phyloP scores from a whole-genome alignment of 2,329 filamentous ascomycete genomes.

The Aciculosporium take region DNA sequence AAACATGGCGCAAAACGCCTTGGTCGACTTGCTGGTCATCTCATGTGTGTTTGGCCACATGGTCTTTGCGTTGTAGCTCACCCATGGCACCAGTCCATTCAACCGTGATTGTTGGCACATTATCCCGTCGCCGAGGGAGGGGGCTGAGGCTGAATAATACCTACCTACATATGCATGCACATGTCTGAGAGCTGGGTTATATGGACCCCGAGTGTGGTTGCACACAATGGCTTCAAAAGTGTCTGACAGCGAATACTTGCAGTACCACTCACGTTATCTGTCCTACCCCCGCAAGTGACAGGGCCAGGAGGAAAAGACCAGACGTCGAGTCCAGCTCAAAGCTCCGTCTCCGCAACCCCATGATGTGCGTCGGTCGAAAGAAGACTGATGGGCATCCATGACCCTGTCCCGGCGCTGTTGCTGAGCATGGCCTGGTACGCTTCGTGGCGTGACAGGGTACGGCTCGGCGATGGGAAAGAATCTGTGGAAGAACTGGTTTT shows the following conservation, averaged over 20 bases:
- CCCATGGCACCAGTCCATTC: not conserved
- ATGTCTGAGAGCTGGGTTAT: not conserved
- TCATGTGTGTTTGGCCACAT: not conserved
- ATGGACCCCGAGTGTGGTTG: no score
- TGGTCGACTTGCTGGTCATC: no score
- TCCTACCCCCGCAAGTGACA: no score
- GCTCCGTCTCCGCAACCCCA: constrained; percentile 17
- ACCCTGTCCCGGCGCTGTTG: constrained; percentile 12
- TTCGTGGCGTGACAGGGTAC: constrained; percentile 15
- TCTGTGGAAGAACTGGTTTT: not conserved
- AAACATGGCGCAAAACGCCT: no score
- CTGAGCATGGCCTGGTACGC: constrained; percentile 21
- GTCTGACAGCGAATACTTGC: no score
- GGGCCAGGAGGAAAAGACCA: no score
- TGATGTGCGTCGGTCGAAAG: constrained; percentile 23
- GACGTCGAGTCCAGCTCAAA: constrained; percentile 10
- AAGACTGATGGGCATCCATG: constrained; percentile 19
- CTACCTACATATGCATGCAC: no score
- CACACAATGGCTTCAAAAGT: no score
- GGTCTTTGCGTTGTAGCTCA: not conserved
- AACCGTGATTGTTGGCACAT: not conserved
- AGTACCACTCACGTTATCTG: no score
- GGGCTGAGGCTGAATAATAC: no score
- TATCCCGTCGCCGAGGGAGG: not conserved
- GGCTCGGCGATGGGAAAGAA: not conserved